Conservation (phyloP, 768 basidiomycete species). For the Mycena leptocephala region DNA sequence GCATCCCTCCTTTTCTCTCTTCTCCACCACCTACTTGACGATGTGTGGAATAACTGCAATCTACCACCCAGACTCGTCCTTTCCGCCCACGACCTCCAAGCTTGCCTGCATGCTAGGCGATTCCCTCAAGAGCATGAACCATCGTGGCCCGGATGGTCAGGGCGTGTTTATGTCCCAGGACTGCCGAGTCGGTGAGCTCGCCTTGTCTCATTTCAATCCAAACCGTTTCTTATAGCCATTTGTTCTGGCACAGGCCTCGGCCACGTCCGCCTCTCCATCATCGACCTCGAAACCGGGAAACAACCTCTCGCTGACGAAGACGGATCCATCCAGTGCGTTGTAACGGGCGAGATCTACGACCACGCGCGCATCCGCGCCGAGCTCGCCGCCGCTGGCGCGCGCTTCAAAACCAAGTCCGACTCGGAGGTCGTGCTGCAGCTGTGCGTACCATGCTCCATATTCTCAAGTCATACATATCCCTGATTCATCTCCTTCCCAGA, state of each 20-base stretch:
- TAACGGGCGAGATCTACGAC: conserved; percentile 13
- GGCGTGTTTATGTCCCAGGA: conserved; percentile 1
- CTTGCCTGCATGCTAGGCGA: neutral
- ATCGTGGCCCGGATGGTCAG: neutral
- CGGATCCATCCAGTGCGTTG: conserved; percentile 5
- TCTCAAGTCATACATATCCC: no score
- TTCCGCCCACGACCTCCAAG: neutral
- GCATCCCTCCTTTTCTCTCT: no score
- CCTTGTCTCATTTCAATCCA: no score
- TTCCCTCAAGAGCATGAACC: conserved; percentile 1
- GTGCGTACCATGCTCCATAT: neutral
- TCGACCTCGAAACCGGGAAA: conserved; percentile 11
- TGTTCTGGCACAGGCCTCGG: neutral
- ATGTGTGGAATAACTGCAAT: conserved; percentile 19
- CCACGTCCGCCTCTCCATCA: conserved; percentile 16
- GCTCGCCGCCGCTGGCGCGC: neutral
- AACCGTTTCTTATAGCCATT: neutral
- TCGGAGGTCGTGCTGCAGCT: conserved; percentile 10
- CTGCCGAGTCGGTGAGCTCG: neutral
- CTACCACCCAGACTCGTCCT: neutral
- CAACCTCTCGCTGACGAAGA: conserved; percentile 15
- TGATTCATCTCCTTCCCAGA: neutral
- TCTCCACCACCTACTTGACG: no score
- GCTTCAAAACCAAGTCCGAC: conserved; percentile 10
- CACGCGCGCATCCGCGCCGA: neutral